Evolutionary conservation across 768 basidiomycete species (phyloP), one percentile per base, ranked within the genome.

Genomic region (Kwoniella bestiolae): DNA sequence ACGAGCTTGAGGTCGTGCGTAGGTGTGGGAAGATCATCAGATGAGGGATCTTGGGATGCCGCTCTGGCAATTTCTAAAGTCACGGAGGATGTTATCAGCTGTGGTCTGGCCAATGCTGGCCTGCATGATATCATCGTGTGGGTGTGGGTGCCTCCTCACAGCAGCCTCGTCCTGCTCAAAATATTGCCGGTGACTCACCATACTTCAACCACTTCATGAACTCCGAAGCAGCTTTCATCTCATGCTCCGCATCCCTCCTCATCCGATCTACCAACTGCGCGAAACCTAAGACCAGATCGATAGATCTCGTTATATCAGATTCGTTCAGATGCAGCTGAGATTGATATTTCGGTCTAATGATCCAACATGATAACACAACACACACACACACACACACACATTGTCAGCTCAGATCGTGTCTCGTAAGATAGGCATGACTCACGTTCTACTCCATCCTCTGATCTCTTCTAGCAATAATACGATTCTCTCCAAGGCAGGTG

Each of bases 131-230:
- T n/a, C n/a, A n/a, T n/a, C n/a, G n/a, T n/a, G n/a, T n/a, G n/a
- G n/a, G n/a, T n/a, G n/a, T n/a, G n/a, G n/a, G n/a, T n/a, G n/a
- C n/a, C n/a, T n/a, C n/a, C n/a, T n/a, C n/a, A n/a, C n/a, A n/a
- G n/a, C n/a, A n/a, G n/a, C n/a, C n/a, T n/a, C n/a, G n/a, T n/a
- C n/a, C n/a, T n/a, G n/a, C n/a, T n/a, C n/a, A n/a, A n/a, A n/a
- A n/a, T n/a, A n/a, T n/a, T n/a, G n/a, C n/a, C n/a, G n/a, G n/a
- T n/a, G 31, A 70, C 74, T 23, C n/a, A 75, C 76, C 76, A 56
- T 70, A 77, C 60, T 66, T 74, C 16, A 77, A 41, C 76, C 76
- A 77, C 38, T 67, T 67, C 46, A 75, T 66, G 41, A 67, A 77
- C 16, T 75, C 76, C 3, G 60, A 47, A 5, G 70, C 63, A 5